Evolutionary conservation across 352 stramenopile genomes (phyloP).

Genomic region (Globisporangium takayamanum): DNA sequence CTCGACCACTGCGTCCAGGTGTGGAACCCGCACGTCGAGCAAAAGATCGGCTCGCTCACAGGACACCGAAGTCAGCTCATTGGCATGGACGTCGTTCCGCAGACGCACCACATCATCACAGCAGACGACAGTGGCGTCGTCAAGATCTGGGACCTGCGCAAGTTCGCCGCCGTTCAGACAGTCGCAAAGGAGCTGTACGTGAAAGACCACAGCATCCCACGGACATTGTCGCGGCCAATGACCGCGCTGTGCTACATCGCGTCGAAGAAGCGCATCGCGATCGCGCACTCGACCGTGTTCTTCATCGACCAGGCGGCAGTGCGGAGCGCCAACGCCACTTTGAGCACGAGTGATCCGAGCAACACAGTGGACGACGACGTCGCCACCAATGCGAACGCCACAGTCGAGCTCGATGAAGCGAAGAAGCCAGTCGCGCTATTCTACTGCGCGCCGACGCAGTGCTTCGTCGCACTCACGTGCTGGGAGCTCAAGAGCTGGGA

Average conservation of each 20-base stretch:
- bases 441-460: slow-evolving; percentile 20
- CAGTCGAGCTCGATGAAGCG: slow-evolving; percentile 17
- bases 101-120: slow-evolving; percentile 44
- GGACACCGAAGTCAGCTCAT: slow-evolving; percentile 43
- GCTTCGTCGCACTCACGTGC: slow-evolving; percentile 27
- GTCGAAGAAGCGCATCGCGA: slow-evolving; percentile 25
- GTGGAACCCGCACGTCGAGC: slow-evolving; percentile 58
- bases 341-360: background rate
- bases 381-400: background rate
- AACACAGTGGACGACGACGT: background rate
- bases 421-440: slow-evolving; percentile 29
- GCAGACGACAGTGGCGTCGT: slow-evolving; percentile 42
- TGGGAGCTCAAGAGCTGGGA: slow-evolving; percentile 27
- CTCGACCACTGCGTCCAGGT: slow-evolving; percentile 48
- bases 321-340: background rate
- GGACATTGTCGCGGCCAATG: slow-evolving; percentile 12
- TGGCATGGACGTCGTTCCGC: slow-evolving; percentile 37
- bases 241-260: slow-evolving; percentile 30
- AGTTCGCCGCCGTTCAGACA: slow-evolving; percentile 36
- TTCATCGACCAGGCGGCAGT: slow-evolving; percentile 37
- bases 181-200: slow-evolving; percentile 30
- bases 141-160: slow-evolving; percentile 52
- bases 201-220: slow-evolving; percentile 13
- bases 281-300: slow-evolving; percentile 45
- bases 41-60: slow-evolving; percentile 39